These are phyloP conservation scores for Saccharomyces paradoxus DNA, from an alignment of 805 yeast genomes.

Conservation along the genomic window DNA sequence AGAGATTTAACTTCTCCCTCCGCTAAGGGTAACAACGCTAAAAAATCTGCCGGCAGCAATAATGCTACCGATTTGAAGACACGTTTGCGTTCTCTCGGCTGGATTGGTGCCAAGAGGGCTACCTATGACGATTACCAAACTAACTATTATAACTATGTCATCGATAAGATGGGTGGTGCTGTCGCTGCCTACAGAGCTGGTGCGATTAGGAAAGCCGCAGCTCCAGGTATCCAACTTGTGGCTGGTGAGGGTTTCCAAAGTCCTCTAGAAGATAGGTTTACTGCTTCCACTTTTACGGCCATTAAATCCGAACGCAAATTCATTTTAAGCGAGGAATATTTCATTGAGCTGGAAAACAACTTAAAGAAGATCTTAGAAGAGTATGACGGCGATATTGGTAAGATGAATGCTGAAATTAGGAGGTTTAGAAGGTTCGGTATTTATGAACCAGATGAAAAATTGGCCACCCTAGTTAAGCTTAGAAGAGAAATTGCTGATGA, in stretches of 20 bases:
- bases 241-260: slow-evolving; percentile 80
- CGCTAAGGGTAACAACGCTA: slow-evolving; percentile 4
- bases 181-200: slow-evolving; percentile 73
- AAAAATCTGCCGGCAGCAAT: slow-evolving; percentile 6
- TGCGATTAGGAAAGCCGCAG: slow-evolving; percentile 46
- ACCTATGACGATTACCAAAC: slow-evolving; percentile 63
- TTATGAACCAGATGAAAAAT: slow-evolving; percentile 37
- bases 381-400: slow-evolving; percentile 32
- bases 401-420: slow-evolving; percentile 38
- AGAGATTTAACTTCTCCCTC: slow-evolving; percentile 29
- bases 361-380: slow-evolving; percentile 35
- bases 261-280: slow-evolving; percentile 35
- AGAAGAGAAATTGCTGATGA: slow-evolving; percentile 19
- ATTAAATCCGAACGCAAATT: slow-evolving; percentile 40
- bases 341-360: slow-evolving; percentile 41
- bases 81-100: slow-evolving; percentile 60
- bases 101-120: slow-evolving; percentile 88
- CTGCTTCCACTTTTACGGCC: slow-evolving; percentile 32
- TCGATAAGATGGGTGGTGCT: slow-evolving; percentile 64
- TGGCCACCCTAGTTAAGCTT: slow-evolving; percentile 18
- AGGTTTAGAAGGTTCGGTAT: slow-evolving; percentile 64
- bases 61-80: slow-evolving; percentile 21
- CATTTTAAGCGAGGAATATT: slow-evolving; percentile 47
- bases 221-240: slow-evolving; percentile 55
- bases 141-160: slow-evolving; percentile 53